Evolutionary conservation across 2,329 filamentous ascomycete species (phyloP).

Genomic region (Purpureocillium lavendulum): DNA sequence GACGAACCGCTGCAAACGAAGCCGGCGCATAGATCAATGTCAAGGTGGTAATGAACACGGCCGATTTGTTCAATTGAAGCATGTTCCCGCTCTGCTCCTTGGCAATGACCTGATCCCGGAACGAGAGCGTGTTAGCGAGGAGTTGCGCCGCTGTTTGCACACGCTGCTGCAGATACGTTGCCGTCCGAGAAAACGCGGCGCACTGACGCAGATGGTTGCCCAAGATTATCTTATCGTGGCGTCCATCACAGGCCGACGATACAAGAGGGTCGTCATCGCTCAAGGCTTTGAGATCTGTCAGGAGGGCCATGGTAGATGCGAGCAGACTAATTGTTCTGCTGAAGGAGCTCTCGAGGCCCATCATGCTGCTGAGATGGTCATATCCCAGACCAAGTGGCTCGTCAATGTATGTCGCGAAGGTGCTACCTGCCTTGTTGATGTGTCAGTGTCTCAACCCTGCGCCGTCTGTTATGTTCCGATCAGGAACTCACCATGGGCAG

Average conservation of each 20-base stretch:
- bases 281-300: conserved; percentile 10
- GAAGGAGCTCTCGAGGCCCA: conserved; percentile 16
- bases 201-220: conserved; percentile 10
- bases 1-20: conserved; percentile 26
- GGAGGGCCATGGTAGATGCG: conserved; percentile 9
- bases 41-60: conserved; percentile 21
- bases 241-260: background rate
- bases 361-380: conserved; percentile 15
- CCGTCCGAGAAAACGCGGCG: conserved; percentile 10
- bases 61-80: conserved; percentile 21
- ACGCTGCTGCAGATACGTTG: conserved; percentile 12
- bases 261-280: background rate
- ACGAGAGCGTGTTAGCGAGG: conserved; percentile 17
- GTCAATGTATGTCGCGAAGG: conserved; percentile 18
- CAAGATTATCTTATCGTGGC: background rate
- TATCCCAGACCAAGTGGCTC: conserved; percentile 17
- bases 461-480: no score
- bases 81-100: conserved; percentile 21
- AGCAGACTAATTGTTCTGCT: conserved; percentile 13
- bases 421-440: conserved; percentile 12
- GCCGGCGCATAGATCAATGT: conserved; percentile 22
- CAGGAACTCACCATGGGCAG: conserved; percentile 14
- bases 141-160: conserved; percentile 16
- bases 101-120: conserved; percentile 20
- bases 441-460: background rate